phyloP scores from a whole-genome alignment of 805 yeast species.

The Teunomyces gatunensis region DNA sequence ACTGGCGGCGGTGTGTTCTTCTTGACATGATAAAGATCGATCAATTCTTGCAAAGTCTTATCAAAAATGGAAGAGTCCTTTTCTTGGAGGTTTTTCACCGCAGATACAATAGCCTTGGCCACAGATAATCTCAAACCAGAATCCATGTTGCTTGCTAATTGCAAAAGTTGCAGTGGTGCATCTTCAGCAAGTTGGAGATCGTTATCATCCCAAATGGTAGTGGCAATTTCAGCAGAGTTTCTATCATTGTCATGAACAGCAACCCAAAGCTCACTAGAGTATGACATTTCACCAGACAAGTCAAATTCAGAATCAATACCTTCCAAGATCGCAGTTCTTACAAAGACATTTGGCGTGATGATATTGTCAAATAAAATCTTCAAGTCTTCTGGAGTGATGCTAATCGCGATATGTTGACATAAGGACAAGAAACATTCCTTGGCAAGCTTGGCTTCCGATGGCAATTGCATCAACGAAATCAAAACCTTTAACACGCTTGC shows the following conservation, averaged over 20 bases:
- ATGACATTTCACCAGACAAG: conserved; percentile 45
- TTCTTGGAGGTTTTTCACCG: conserved; percentile 37
- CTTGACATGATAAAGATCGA: conserved; percentile 56
- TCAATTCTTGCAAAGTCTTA: conserved; percentile 41
- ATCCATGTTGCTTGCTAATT: conserved; percentile 52
- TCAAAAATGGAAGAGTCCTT: conserved; percentile 23
- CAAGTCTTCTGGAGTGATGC: conserved; percentile 57
- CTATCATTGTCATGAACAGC: conserved; percentile 72
- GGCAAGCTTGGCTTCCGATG: conserved; percentile 75
- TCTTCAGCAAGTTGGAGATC: conserved; percentile 45
- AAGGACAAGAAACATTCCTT: conserved; percentile 80
- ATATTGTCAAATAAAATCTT: conserved; percentile 53
- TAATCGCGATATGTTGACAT: conserved; percentile 71
- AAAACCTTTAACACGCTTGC: conserved; percentile 58
- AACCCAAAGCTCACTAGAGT: conserved; percentile 73
- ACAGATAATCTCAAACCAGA: conserved; percentile 70
- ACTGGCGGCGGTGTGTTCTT: conserved; percentile 75
- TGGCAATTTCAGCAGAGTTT: conserved; percentile 60
- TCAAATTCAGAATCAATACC: conserved; percentile 82
- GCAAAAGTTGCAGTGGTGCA: conserved; percentile 47
- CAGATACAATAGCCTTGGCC: conserved; percentile 67
- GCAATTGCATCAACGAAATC: conserved; percentile 63
- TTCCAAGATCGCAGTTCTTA: conserved; percentile 77
- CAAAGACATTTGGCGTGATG: conserved; percentile 64
- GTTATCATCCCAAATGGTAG: conserved; percentile 84